These are phyloP conservation scores for Cystofilobasidium capitatum DNA, from an alignment of 768 basidiomycete genomes.

Conservation along the genomic window DNA sequence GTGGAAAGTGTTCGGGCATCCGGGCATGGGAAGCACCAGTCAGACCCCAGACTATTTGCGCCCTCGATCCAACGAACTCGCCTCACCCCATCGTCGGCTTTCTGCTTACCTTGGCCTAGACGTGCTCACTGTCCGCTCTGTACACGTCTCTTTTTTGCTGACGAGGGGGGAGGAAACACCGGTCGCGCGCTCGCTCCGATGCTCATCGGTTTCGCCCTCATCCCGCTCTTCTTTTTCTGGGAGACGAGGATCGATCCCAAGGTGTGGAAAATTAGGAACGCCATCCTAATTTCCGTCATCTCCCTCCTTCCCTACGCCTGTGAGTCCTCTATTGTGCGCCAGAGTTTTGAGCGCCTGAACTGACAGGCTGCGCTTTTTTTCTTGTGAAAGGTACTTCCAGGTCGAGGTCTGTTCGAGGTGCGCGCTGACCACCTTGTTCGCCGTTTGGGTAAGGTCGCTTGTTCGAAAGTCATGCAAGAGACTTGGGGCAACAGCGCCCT, in stretches of 20 bases:
- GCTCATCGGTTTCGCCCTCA: background rate
- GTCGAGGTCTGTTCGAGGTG: background rate
- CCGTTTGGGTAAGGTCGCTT: background rate
- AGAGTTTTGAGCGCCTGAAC: no score
- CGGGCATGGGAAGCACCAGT: no score
- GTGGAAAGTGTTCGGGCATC: no score
- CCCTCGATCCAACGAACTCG: no score
- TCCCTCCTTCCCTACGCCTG: conserved; percentile 6
- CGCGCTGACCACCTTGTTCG: background rate
- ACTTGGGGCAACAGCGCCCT: conserved; percentile 6
- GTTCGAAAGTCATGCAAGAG: background rate
- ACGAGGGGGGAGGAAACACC: background rate
- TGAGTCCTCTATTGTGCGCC: no score
- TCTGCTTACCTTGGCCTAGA: no score
- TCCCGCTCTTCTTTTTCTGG: conserved; percentile 7
- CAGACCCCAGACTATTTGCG: no score
- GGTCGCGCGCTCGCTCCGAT: background rate
- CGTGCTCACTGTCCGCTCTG: no score
- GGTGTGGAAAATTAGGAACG: conserved; percentile 4
- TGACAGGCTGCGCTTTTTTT: no score
- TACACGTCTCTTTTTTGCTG: no score
- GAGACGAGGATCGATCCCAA: conserved; percentile 2
- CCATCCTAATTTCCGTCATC: background rate
- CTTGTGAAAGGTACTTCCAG: background rate
- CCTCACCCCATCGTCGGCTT: no score